phyloP scores from a whole-genome alignment of 2,329 filamentous ascomycete genomes.

The Fusarium brevicatenulatum region DNA sequence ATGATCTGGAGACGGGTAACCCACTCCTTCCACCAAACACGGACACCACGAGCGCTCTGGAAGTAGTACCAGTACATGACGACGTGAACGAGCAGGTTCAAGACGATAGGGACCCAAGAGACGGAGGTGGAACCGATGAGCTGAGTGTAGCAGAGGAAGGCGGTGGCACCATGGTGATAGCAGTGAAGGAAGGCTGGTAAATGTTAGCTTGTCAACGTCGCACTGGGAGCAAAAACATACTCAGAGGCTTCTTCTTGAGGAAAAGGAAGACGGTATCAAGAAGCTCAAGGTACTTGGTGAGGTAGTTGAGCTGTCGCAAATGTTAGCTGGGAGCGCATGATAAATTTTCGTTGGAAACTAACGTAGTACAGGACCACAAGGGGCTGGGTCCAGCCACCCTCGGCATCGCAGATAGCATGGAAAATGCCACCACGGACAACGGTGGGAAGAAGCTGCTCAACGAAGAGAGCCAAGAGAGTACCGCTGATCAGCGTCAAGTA shows the following conservation, averaged over 20 bases:
- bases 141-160: slow-evolving; percentile 97
- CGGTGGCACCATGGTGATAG: slow-evolving; percentile 97
- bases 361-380: slow-evolving; percentile 97
- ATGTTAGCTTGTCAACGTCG: slow-evolving; percentile 43
- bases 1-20: slow-evolving; percentile 97
- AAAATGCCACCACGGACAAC: slow-evolving; percentile 85
- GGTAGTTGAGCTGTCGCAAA: slow-evolving; percentile 83
- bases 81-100: slow-evolving; percentile 94
- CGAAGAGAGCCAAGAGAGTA: slow-evolving; percentile 82
- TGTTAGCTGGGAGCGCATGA: slow-evolving; percentile 22
- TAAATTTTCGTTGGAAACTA: slow-evolving; percentile 51
- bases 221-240: slow-evolving; percentile 40
- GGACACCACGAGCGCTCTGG: slow-evolving; percentile 94
- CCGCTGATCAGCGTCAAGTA: slow-evolving; percentile 88
- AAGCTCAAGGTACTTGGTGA: slow-evolving; percentile 97
- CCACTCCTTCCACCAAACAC: slow-evolving; percentile 99
- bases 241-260: slow-evolving; percentile 99
- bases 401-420: slow-evolving; percentile 81
- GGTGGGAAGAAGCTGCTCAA: slow-evolving; percentile 90
- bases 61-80: slow-evolving; percentile 99
- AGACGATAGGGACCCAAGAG: slow-evolving; percentile 91
- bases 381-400: slow-evolving; percentile 93
- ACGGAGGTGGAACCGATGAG: slow-evolving; percentile 92
- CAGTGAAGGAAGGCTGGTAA: slow-evolving; percentile 90
- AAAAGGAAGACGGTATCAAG: slow-evolving; percentile 96